These are phyloP conservation scores for Vitis hybrid DNA, from an alignment of 177 flowering plant species.

Conservation along the genomic window DNA sequence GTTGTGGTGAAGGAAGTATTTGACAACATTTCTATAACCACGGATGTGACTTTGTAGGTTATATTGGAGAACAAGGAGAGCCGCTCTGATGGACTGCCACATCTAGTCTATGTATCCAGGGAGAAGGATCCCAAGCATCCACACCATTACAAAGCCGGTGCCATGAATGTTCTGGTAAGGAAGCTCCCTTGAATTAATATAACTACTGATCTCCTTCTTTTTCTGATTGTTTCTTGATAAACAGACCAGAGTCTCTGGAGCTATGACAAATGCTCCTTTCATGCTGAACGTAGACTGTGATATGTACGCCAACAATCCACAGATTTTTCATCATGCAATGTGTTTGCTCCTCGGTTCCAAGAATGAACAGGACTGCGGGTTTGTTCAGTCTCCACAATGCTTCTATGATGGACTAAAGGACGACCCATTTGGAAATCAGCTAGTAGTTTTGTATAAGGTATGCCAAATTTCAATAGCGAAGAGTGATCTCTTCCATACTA, in stretches of 20 bases:
- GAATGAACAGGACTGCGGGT: conserved; percentile 32
- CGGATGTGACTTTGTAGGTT: conserved; percentile 20
- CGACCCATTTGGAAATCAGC: conserved; percentile 56
- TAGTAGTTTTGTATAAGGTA: conserved; percentile 28
- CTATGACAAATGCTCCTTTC: conserved; percentile 69
- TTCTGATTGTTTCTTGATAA: too few species aligned
- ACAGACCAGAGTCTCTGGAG: conserved; percentile 63
- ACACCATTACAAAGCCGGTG: conserved; percentile 68
- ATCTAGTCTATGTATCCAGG: conserved; percentile 52
- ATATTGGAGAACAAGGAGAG: conserved; percentile 47
- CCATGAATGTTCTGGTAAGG: conserved; percentile 63
- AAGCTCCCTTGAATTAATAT: too few species aligned
- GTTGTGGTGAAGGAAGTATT: too few species aligned
- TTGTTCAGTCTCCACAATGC: conserved; percentile 49
- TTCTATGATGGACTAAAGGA: conserved; percentile 47
- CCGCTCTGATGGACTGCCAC: conserved; percentile 40
- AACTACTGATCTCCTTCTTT: not conserved
- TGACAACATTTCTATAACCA: too few species aligned
- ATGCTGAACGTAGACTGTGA: conserved; percentile 83
- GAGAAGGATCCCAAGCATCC: conserved; percentile 54
- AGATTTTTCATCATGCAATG: conserved; percentile 48
- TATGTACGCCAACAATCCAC: conserved; percentile 60
- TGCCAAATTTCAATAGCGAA: not conserved
- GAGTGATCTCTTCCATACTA: too few species aligned
- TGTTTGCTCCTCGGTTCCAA: conserved; percentile 39